A percentile compares a stretch with the other conserved stretches of the same genome.
Evolutionary conservation across 495 filamentous ascomycete species (phyloP).

Genomic region (Xylaria telfairii): DNA sequence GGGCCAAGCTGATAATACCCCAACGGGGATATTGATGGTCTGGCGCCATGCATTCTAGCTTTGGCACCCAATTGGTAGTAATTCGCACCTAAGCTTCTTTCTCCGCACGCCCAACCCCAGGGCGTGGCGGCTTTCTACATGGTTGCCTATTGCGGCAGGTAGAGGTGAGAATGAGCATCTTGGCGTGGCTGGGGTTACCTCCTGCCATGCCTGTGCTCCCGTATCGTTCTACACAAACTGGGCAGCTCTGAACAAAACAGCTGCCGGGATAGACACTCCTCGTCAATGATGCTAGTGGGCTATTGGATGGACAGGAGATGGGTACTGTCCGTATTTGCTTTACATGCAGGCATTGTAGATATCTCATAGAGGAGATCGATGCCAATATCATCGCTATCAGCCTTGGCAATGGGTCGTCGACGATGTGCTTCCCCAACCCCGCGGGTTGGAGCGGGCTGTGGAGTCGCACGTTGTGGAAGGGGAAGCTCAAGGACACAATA

Average conservation of each 20-base stretch:
- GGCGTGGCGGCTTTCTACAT: neutral
- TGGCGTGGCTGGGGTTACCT: slow-evolving; percentile 15
- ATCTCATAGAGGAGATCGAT: neutral
- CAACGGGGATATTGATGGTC: neutral
- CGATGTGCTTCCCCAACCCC: slow-evolving; percentile 11
- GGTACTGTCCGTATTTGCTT: neutral
- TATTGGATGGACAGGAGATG: neutral
- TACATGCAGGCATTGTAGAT: neutral
- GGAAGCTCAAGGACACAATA: neutral
- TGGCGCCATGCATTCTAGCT: neutral
- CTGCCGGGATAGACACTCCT: neutral
- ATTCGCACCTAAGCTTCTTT: slow-evolving; percentile 4
- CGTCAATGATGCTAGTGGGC: neutral
- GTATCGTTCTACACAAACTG: slow-evolving; percentile 8
- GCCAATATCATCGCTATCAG: slow-evolving; percentile 13
- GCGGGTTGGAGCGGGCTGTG: neutral
- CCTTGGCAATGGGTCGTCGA: slow-evolving; percentile 14
- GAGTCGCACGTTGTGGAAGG: neutral
- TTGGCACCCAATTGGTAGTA: neutral
- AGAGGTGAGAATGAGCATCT: slow-evolving; percentile 9
- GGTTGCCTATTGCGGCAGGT: slow-evolving; percentile 27
- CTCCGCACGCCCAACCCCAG: slow-evolving; percentile 21
- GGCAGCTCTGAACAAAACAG: slow-evolving; percentile 14
- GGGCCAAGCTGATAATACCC: neutral
- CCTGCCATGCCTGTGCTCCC: neutral